These are phyloP conservation scores for Phalaenopsis aphrodite DNA, from an alignment of 106 monocot genomes.

Conservation along the genomic window DNA sequence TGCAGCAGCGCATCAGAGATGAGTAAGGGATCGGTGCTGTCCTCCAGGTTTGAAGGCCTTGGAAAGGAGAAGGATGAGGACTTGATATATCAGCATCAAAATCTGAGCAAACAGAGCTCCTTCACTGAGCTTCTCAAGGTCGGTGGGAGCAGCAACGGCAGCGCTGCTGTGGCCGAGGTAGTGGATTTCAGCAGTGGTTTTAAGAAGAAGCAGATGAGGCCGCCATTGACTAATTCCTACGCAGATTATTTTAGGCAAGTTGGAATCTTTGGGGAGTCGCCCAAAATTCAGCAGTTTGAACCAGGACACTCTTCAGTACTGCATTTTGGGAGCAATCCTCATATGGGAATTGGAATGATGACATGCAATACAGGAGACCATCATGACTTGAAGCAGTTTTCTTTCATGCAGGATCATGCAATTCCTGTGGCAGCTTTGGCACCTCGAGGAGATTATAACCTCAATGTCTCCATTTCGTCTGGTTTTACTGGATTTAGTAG, in stretches of 20 bases:
- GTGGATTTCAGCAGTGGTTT: constrained; percentile 15
- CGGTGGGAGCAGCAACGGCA: constrained; percentile 11
- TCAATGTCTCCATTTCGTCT: constrained; percentile 86
- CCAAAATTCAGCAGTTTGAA: not conserved
- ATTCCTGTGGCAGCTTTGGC: constrained; percentile 44
- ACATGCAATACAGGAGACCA: constrained; percentile 36
- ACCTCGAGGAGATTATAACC: constrained; percentile 45
- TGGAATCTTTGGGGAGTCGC: constrained; percentile 11
- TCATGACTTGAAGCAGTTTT: constrained; percentile 29
- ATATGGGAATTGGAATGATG: constrained; percentile 48
- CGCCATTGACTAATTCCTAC: constrained; percentile 24
- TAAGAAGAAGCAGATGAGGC: constrained; percentile 26
- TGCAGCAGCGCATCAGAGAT: constrained; percentile 15
- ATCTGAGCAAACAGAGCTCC: constrained; percentile 8
- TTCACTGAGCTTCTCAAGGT: constrained; percentile 5
- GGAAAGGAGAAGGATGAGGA: not conserved
- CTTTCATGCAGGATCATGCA: constrained; percentile 23
- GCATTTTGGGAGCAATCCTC: constrained; percentile 49
- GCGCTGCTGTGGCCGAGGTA: not conserved
- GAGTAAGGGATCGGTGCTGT: constrained; percentile 13
- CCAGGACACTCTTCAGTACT: constrained; percentile 22
- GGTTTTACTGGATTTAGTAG: constrained; percentile 74
- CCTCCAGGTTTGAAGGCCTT: not conserved
- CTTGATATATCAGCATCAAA: not conserved
- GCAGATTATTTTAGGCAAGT: constrained; percentile 62